Evolutionary conservation across 2,329 filamentous ascomycete genomes (phyloP), one percentile per base, ranked within the genome.

Genomic region (Aspergillus melleus): DNA sequence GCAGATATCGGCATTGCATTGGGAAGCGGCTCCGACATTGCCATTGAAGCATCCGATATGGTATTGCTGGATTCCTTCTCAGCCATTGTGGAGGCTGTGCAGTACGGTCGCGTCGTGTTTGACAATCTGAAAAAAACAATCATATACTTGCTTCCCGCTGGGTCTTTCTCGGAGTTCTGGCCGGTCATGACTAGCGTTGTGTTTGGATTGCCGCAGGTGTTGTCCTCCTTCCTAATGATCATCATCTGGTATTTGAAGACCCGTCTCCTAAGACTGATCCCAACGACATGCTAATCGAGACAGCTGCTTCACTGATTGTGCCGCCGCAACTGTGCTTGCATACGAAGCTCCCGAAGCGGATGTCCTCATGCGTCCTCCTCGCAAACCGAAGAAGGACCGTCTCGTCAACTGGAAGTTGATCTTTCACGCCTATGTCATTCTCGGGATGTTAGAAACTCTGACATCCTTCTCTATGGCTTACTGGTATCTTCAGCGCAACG

Each of bases 311-410:
- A 93, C 90, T 12, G 90, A 94, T 71, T 91, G 88, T 63, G 84
- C 85, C 6, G 88, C 88, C 1, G 88, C 90, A 0, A 90, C 89
- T 0, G 85, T 87, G 2, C 81, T 94, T 8, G 90, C 90, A 0
- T 92, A 91, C 70, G 90, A 94, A 70, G 83, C 87, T 50, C 89
- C 90, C 1, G 90, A 94, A 73, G 87, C 88, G 0, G 90, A 93
- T 65, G 85, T 93, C 0, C 83, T 94, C 9, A 79, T 86, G 29
- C 86, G 89, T 3, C 85, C 83, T 53, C 90, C 90, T 0, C 84
- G 90, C 46, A 85, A 88, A 62, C 83, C 86, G 2, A 87, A 86
- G 68, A 88, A 85, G 55, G 89, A 92, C 69, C 84, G 86, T 0
- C 84, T 94, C 1, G 90, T 94, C 20, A 84, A 92, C 73, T 88